phyloP scores from a whole-genome alignment of 1,139 yeast genomes.

The Geotrichum histeridarum region DNA sequence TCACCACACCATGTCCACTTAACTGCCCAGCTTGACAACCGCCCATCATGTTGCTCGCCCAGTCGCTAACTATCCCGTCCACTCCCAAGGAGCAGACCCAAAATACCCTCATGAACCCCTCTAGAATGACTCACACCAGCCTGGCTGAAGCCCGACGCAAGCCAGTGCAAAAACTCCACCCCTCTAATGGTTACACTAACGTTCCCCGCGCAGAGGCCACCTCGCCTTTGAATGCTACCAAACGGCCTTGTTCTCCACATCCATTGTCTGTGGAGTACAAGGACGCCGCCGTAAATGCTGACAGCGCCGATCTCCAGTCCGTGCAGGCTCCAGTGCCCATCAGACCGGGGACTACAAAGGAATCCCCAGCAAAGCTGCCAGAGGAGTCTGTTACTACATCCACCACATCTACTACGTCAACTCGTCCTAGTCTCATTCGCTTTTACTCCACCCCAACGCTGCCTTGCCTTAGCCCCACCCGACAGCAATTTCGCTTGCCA shows the following conservation, averaged over 20 bases:
- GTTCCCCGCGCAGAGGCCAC: slow-evolving; percentile 7
- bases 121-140: background rate
- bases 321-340: background rate
- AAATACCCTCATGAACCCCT: background rate
- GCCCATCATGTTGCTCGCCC: slow-evolving; percentile 6
- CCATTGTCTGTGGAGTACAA: slow-evolving; percentile 16
- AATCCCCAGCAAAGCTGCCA: background rate
- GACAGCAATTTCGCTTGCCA: slow-evolving; percentile 38
- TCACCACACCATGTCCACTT: background rate
- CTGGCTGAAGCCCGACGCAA: background rate
- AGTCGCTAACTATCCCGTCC: background rate
- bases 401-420: background rate
- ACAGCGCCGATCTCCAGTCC: background rate
- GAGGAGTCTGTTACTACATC: background rate
- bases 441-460: slow-evolving; percentile 36
- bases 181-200: slow-evolving; percentile 11
- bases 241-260: slow-evolving; percentile 11
- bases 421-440: slow-evolving; percentile 29
- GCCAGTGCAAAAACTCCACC: background rate
- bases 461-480: slow-evolving; percentile 34
- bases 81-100: background rate
- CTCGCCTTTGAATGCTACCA: background rate
- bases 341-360: background rate
- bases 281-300: background rate
- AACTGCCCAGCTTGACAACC: background rate